Percentiles rank a stretch among this genome's conserved stretches.
Conservation (phyloP, 208 protist genomes). For the Crithidia sp. region DNA sequence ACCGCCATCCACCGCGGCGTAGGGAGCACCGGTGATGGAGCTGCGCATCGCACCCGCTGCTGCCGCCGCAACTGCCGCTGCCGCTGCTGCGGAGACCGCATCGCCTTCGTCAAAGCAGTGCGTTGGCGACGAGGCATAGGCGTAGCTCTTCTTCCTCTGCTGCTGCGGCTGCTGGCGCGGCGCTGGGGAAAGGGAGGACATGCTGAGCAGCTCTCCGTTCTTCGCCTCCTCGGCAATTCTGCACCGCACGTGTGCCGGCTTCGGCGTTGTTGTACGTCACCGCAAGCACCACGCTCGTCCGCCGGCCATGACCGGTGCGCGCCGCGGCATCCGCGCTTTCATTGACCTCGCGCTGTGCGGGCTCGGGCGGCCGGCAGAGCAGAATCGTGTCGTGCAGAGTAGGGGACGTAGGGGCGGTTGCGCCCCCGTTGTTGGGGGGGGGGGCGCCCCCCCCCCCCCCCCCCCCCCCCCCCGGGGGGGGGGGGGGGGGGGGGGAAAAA, state of each 20-base stretch:
- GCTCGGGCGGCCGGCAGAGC: slow-evolving; percentile 33
- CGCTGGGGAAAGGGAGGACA: slow-evolving; percentile 7
- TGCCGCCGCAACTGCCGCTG: not conserved
- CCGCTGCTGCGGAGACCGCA: not conserved
- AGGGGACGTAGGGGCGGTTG: slow-evolving; percentile 46
- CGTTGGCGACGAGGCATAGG: not conserved
- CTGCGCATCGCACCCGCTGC: not conserved
- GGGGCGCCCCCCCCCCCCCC: not conserved
- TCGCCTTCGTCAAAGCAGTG: not conserved
- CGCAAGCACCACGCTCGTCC: slow-evolving; percentile 28
- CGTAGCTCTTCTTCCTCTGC: not conserved
- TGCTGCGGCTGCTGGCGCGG: slow-evolving; percentile 1
- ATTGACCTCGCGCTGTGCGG: not conserved
- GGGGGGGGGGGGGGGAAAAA: no score
- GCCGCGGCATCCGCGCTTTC: not conserved
- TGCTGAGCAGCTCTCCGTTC: slow-evolving; percentile 10
- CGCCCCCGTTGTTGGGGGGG: not conserved
- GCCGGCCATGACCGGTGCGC: not conserved
- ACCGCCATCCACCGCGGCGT: not conserved
- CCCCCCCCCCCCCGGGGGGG: no score
- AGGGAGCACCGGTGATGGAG: not conserved
- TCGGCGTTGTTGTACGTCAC: slow-evolving; percentile 55
- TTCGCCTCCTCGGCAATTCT: slow-evolving; percentile 17
- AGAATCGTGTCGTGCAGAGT: slow-evolving; percentile 63
- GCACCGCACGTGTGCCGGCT: slow-evolving; percentile 30